phyloP scores from a whole-genome alignment of 441 rosid genomes.

The Corymbia citriodora region DNA sequence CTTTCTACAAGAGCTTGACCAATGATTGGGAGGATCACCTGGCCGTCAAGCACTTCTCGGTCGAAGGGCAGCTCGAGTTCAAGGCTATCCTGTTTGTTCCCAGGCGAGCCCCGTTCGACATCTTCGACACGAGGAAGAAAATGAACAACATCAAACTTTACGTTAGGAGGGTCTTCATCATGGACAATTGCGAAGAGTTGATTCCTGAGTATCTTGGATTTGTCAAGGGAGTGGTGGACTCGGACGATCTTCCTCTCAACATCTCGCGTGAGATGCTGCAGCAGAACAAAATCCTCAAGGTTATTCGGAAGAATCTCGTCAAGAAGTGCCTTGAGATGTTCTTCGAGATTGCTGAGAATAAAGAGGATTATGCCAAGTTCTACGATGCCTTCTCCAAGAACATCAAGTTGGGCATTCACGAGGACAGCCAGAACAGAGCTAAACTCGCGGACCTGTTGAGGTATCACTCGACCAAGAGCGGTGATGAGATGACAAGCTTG shows the following conservation, averaged over 20 bases:
- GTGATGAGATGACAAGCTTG: constrained; percentile 8
- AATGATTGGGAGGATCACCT: constrained; percentile 11
- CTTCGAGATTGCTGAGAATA: constrained; percentile 4
- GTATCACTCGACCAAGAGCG: constrained; percentile 2
- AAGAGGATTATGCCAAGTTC: neutral
- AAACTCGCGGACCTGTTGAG: constrained; percentile 3
- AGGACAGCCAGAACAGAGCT: constrained; percentile 4
- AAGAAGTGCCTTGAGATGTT: constrained; percentile 9
- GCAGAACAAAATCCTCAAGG: constrained; percentile 7
- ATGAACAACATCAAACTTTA: constrained; percentile 8
- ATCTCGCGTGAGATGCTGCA: neutral
- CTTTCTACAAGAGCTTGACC: constrained; percentile 6
- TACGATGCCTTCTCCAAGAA: constrained; percentile 10
- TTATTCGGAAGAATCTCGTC: neutral
- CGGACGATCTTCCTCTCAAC: constrained; percentile 6
- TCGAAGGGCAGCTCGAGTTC: constrained; percentile 9
- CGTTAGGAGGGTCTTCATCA: constrained; percentile 6
- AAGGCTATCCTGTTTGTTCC: constrained; percentile 7
- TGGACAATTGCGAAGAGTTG: constrained; percentile 8
- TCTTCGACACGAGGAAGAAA: constrained; percentile 3
- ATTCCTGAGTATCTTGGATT: constrained; percentile 4
- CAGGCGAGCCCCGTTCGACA: neutral
- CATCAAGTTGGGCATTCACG: constrained; percentile 7
- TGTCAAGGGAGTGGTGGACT: constrained; percentile 5
- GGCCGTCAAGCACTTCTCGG: constrained; percentile 5